These are phyloP conservation scores for Mucor circinelloides DNA, from an alignment of 371 early-diverging fungal genomes.

Conservation along the genomic window DNA sequence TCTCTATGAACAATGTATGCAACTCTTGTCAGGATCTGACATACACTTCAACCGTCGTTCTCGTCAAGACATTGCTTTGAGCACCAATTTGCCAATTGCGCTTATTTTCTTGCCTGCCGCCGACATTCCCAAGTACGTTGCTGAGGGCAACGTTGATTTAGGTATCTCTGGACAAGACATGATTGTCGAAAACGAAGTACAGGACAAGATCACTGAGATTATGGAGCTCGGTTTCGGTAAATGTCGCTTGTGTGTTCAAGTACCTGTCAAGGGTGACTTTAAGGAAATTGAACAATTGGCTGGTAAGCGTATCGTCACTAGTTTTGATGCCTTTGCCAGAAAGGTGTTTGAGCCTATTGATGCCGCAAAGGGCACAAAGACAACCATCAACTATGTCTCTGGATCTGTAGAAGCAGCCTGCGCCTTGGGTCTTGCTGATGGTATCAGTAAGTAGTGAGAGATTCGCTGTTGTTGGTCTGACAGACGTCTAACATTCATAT, in stretches of 20 bases:
- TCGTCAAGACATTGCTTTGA: constrained; percentile 95
- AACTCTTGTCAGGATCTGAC: constrained; percentile 88
- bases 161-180: constrained; percentile 97
- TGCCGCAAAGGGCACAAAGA: constrained; percentile 54
- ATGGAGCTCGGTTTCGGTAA: constrained; percentile 90
- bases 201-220: constrained; percentile 74
- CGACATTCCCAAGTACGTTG: constrained; percentile 95
- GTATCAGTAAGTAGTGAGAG: constrained; percentile 73
- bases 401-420: constrained; percentile 98
- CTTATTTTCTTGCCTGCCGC: constrained; percentile 95
- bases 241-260: constrained; percentile 90
- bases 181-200: constrained; percentile 80
- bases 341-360: constrained; percentile 78
- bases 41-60: constrained; percentile 93
- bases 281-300: constrained; percentile 70
- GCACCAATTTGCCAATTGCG: constrained; percentile 90
- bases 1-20: constrained; percentile 87
- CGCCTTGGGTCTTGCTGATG: constrained; percentile 95
- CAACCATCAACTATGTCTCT: constrained; percentile 81
- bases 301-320: constrained; percentile 94
- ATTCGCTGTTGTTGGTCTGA: not conserved
- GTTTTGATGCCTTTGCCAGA: constrained; percentile 77
- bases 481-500: not conserved
- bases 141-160: constrained; percentile 91
- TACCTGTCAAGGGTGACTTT: constrained; percentile 58